These are phyloP conservation scores for Piromyces sp. DNA, from an alignment of 192 early-diverging fungal species.

Conservation along the genomic window DNA sequence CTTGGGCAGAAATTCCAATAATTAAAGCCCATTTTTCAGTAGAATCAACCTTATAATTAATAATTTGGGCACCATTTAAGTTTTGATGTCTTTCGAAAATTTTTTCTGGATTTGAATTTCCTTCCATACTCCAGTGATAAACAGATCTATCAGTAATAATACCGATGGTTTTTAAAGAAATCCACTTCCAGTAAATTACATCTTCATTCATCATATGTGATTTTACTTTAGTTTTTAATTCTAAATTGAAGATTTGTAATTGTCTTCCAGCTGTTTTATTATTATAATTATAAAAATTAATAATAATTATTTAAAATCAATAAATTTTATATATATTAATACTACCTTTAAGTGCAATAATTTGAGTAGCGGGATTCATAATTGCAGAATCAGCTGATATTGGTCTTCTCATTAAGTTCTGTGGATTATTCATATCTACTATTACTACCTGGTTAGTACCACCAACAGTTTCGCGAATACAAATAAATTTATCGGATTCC, in stretches of 20 bases:
- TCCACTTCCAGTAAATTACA: constrained; percentile 93
- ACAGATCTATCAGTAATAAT: constrained; percentile 75
- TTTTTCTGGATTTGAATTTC: constrained; percentile 63
- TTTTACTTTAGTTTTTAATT: constrained; percentile 89
- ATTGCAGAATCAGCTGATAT: constrained; percentile 96
- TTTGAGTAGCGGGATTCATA: constrained; percentile 86
- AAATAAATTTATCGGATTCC: constrained; percentile 95
- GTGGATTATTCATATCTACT: constrained; percentile 74
- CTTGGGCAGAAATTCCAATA: constrained; percentile 79
- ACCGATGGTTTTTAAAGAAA: constrained; percentile 64
- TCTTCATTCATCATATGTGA: constrained; percentile 81
- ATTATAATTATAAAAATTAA: not conserved
- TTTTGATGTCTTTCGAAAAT: constrained; percentile 83
- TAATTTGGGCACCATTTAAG: constrained; percentile 77
- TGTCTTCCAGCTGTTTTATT: constrained; percentile 50
- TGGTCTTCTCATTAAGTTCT: constrained; percentile 65
- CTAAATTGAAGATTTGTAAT: constrained; percentile 94
- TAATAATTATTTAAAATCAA: not conserved
- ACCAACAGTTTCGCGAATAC: constrained; percentile 79
- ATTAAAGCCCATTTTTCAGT: constrained; percentile 91
- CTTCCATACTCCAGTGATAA: constrained; percentile 96
- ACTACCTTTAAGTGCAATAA: constrained; percentile 88
- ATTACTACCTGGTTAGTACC: constrained; percentile 83
- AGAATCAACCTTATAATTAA: constrained; percentile 80
- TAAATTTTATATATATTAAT: not conserved